These are phyloP conservation scores for Digitaria exilis DNA, from an alignment of 202 grass and related monocot species.

Conservation along the genomic window DNA sequence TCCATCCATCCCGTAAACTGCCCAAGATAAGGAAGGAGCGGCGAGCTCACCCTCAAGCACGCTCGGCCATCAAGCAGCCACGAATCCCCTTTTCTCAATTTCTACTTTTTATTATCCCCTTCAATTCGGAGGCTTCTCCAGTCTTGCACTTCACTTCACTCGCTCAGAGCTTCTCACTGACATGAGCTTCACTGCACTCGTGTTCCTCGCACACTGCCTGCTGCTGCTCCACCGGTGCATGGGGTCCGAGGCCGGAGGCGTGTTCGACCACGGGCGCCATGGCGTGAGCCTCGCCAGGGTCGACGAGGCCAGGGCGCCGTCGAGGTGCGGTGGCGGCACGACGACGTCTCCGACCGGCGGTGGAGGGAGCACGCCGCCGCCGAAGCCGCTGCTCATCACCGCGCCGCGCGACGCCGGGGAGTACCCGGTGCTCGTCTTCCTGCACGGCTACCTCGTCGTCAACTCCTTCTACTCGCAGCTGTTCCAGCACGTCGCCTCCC, in stretches of 20 bases:
- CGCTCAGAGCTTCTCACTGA: neutral
- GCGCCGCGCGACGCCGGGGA: slow-evolving; percentile 60
- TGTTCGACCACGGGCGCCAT: slow-evolving; percentile 50
- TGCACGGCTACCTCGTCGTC: slow-evolving; percentile 68
- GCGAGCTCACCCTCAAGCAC: neutral
- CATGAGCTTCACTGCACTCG: neutral
- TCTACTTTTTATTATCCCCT: neutral
- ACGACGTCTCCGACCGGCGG: neutral
- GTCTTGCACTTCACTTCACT: neutral
- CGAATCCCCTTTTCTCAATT: neutral
- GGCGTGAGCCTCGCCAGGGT: slow-evolving; percentile 38
- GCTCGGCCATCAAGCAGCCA: neutral
- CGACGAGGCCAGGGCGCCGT: slow-evolving; percentile 15
- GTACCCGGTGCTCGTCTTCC: slow-evolving; percentile 78
- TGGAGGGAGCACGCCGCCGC: slow-evolving; percentile 25
- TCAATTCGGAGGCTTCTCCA: neutral
- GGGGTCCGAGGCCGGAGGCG: neutral
- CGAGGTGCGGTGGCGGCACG: neutral
- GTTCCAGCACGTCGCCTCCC: slow-evolving; percentile 72
- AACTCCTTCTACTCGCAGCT: slow-evolving; percentile 97
- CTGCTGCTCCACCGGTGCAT: slow-evolving; percentile 17
- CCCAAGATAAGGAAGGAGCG: neutral
- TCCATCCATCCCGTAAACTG: no score
- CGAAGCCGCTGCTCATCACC: slow-evolving; percentile 69
- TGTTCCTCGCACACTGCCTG: neutral